Evolutionary conservation across 371 early-diverging fungal genomes (phyloP).

Genomic region (Syncephalastrum sp.): DNA sequence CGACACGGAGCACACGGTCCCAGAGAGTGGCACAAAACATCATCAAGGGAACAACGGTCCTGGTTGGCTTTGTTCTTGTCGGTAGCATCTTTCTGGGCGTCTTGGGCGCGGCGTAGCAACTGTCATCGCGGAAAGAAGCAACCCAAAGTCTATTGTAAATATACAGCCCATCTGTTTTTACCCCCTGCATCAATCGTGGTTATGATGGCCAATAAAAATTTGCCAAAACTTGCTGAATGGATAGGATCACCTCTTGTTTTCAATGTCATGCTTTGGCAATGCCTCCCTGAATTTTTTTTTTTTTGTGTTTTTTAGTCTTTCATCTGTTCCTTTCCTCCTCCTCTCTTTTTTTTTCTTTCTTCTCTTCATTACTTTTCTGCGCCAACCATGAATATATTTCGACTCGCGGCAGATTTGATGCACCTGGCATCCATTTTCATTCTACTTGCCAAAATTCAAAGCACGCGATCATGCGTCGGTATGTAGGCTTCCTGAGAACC

Average conservation of each 20-base stretch:
- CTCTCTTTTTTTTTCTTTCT: not conserved
- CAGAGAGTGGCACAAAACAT: constrained; percentile 21
- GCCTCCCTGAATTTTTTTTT: not conserved
- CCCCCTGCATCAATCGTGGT: constrained; percentile 5
- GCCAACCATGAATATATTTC: constrained; percentile 81
- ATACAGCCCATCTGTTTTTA: constrained; percentile 5
- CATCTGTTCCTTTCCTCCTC: constrained; percentile 3
- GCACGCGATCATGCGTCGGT: constrained; percentile 85
- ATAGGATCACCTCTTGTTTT: no score
- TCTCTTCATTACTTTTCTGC: not conserved
- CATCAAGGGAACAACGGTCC: constrained; percentile 27
- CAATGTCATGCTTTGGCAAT: no score
- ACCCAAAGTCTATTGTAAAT: not conserved
- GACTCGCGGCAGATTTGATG: constrained; percentile 88
- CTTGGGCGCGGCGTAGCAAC: not conserved
- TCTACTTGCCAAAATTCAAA: constrained; percentile 81
- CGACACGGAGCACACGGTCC: constrained; percentile 4
- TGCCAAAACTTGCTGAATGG: no score
- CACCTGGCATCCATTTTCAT: constrained; percentile 93
- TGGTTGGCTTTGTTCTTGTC: constrained; percentile 47
- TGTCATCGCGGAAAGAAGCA: no score
- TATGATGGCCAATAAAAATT: not conserved
- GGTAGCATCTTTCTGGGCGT: constrained; percentile 43
- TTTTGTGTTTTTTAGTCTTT: constrained; percentile 6
- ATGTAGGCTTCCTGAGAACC: constrained; percentile 7